phyloP scores from a whole-genome alignment of 2,329 filamentous ascomycete genomes.

The Leptosphaerulina australis region DNA sequence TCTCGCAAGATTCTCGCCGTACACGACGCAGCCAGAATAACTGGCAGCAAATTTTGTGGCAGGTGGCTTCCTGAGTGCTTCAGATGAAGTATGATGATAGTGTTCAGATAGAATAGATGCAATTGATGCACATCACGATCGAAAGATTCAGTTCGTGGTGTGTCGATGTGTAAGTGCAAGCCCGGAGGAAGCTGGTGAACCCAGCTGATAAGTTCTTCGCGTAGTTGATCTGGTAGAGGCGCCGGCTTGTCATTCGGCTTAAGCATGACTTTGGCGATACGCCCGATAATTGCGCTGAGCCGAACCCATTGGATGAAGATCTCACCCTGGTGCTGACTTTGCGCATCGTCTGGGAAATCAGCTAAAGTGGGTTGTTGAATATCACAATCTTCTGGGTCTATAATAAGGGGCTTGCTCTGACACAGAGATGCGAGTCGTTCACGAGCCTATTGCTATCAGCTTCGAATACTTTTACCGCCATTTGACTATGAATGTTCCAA shows the following conservation, averaged over 20 bases:
- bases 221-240: conserved; percentile 19
- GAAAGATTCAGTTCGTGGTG: conserved; percentile 22
- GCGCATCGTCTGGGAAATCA: conserved; percentile 26
- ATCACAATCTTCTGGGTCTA: conserved; percentile 31
- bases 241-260: conserved; percentile 18
- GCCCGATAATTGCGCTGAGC: conserved; percentile 31
- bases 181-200: conserved; percentile 25
- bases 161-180: conserved; percentile 23
- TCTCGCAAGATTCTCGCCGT: conserved; percentile 29
- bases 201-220: conserved; percentile 29
- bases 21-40: conserved; percentile 31
- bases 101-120: conserved; percentile 32
- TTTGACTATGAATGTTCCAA: no score
- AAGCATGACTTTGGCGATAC: conserved; percentile 28
- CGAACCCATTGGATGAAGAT: conserved; percentile 34
- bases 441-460: conserved; percentile 22
- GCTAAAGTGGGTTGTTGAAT: conserved; percentile 27
- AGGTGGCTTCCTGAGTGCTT: conserved; percentile 30
- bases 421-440: conserved; percentile 30
- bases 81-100: conserved; percentile 30
- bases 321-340: conserved; percentile 31
- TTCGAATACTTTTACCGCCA: no score
- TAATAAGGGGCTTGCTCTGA: conserved; percentile 31
- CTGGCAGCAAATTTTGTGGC: conserved; percentile 30
- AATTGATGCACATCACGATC: conserved; percentile 33